Conservation (phyloP, 768 basidiomycete genomes). For the Pleurotus pulmonarius region DNA sequence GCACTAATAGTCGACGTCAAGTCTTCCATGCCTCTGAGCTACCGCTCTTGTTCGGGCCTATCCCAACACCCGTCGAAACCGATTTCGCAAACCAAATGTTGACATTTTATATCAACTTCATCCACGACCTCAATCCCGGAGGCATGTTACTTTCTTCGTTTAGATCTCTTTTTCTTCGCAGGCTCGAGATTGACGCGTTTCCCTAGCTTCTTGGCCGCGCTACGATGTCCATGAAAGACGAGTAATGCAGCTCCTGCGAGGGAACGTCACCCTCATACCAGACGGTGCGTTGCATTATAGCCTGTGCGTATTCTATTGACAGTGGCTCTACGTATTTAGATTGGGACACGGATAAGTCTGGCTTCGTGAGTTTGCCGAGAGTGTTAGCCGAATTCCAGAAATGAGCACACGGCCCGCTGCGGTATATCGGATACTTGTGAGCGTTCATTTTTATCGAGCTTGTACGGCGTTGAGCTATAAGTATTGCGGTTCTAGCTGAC, state of each 20-base stretch:
- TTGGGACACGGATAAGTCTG: constrained; percentile 35
- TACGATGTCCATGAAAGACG: constrained; percentile 28
- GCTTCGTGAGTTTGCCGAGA: constrained; percentile 36
- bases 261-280: constrained; percentile 49
- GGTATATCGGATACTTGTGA: too few relatives aligned
- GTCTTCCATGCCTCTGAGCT: constrained; percentile 51
- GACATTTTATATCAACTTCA: constrained; percentile 55
- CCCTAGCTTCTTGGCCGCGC: constrained; percentile 42
- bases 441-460: too few relatives aligned
- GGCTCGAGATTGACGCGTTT: background rate
- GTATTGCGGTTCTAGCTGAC: too few relatives aligned
- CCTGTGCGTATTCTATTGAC: background rate
- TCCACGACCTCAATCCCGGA: constrained; percentile 53
- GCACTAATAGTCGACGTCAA: constrained; percentile 12
- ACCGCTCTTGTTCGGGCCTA: constrained; percentile 42
- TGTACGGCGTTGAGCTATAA: too few relatives aligned
- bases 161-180: background rate
- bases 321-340: constrained; percentile 23
- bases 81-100: constrained; percentile 44
- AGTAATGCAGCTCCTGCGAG: constrained; percentile 47
- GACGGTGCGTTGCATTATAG: constrained; percentile 36
- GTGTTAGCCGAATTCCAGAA: constrained; percentile 46
- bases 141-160: constrained; percentile 35
- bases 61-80: constrained; percentile 37
- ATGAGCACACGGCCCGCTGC: constrained; percentile 12